Evolutionary conservation across 2,329 filamentous ascomycete species (phyloP), one percentile per base, ranked within the genome.

Genomic region (Stemphylium lycopersici): DNA sequence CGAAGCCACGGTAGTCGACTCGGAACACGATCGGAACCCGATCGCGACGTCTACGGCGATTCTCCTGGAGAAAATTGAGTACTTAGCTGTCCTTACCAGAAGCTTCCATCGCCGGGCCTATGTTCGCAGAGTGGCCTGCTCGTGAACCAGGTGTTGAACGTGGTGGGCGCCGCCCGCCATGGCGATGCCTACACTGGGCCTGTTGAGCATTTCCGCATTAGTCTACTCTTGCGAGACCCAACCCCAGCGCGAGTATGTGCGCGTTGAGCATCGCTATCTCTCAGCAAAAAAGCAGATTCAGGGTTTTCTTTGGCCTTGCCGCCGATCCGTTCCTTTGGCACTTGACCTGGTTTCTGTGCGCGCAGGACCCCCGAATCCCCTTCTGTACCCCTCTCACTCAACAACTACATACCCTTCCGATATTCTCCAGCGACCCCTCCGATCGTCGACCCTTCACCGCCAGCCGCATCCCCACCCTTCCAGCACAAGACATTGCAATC

Each of bases 181-280:
- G 38, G 50, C 46, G 36, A 33, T 15, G 39, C 20, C 39, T 47
- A 15, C 32, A 52, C 38, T 16, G 37, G 40, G 36, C 20, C 29
- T 63, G 63, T 66, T 66, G 63, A 58, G 63, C 29, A 39, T 56
- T 62, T 46, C 63, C 58, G 60, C 53, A 66, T 63, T 65, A 65
- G 62, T 61, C 53, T 42, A 48, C 48, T 48, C 44, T 61, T 63
- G 62, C 58, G 60, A 63, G 56, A 37, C 32, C 59, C 61, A 52
- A 51, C 42, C 45, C 33, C 39, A 52, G 43, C 48, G 43, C 57
- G 45, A 49, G 29, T 42, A 55, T 22, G 32, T 46, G 56, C 51
- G 54, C 45, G 57, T 61, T 61, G 62, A 59, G 52, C 41, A 42
- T 61, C 43, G 57, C 57, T 59, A 66, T 63, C 62, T 60, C 63